Percentiles rank a stretch among this genome's conserved stretches.
phyloP scores from a whole-genome alignment of 768 basidiomycete species.

The Roridomyces roridus region DNA sequence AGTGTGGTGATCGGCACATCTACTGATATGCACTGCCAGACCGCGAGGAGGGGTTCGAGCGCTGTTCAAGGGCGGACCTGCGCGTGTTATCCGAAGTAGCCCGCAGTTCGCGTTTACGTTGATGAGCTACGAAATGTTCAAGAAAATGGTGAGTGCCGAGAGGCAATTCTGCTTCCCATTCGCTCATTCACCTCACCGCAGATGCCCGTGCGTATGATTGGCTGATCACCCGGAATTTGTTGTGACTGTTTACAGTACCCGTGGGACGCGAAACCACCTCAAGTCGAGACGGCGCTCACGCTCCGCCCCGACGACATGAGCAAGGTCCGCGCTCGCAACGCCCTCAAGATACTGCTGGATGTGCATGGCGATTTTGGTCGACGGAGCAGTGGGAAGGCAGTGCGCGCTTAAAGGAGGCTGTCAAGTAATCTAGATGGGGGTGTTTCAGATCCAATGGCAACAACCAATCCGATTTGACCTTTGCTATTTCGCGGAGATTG shows the following conservation, averaged over 20 bases:
- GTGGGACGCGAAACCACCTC: conserved; percentile 70
- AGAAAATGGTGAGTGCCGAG: conserved; percentile 45
- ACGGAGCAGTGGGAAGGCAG: conserved; percentile 44
- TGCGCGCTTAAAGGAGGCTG: conserved; percentile 13
- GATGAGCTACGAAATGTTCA: conserved; percentile 68
- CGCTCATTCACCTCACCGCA: conserved; percentile 28
- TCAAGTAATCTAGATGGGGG: not conserved
- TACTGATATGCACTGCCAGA: conserved; percentile 47
- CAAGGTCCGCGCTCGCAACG: conserved; percentile 90
- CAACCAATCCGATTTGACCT: conserved; percentile 8
- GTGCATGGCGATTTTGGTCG: conserved; percentile 90
- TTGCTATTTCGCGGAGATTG: no score
- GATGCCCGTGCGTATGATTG: conserved; percentile 51
- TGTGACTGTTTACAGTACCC: conserved; percentile 67
- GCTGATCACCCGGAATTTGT: conserved; percentile 25
- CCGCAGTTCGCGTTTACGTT: conserved; percentile 95
- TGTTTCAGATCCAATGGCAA: conserved; percentile 14
- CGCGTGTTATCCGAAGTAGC: conserved; percentile 86
- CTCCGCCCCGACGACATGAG: conserved; percentile 83
- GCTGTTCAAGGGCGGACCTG: conserved; percentile 91
- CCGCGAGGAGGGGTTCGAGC: conserved; percentile 89
- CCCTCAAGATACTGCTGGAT: conserved; percentile 89
- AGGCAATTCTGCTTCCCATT: not conserved
- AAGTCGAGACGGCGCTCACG: conserved; percentile 74
- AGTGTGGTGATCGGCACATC: conserved; percentile 23